phyloP scores from a whole-genome alignment of 345 rosid species.

The Populus davidiana region DNA sequence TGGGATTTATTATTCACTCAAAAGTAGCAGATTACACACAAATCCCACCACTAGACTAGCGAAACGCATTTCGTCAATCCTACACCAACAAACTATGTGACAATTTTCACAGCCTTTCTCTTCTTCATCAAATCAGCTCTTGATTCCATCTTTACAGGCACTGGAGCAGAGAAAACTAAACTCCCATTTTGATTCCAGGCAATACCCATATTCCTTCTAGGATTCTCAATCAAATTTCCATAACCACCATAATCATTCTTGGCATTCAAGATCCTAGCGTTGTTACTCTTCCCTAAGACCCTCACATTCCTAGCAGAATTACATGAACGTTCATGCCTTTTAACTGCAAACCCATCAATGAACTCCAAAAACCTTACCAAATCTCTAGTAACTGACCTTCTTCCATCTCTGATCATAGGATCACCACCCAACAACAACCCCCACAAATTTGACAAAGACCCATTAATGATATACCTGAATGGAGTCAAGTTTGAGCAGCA shows the following conservation, averaged over 20 bases:
- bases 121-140: constrained; percentile 39
- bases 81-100: constrained; percentile 3
- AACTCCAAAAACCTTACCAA: constrained; percentile 57
- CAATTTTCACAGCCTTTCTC: constrained; percentile 34
- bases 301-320: constrained; percentile 37
- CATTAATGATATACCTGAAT: constrained; percentile 51
- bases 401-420: constrained; percentile 77
- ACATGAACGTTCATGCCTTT: constrained; percentile 31
- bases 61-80: neutral
- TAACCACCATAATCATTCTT: neutral
- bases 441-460: neutral
- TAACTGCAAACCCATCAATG: constrained; percentile 48
- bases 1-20: neutral
- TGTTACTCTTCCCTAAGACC: constrained; percentile 25
- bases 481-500: constrained; percentile 72
- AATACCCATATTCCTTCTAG: constrained; percentile 9
- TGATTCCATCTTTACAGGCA: constrained; percentile 68
- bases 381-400: constrained; percentile 63
- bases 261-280: constrained; percentile 26
- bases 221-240: constrained; percentile 25
- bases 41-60: neutral
- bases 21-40: neutral
- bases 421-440: constrained; percentile 47
- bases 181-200: constrained; percentile 27
- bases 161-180: constrained; percentile 54